Evolutionary conservation across 2,329 filamentous ascomycete genomes (phyloP), one percentile per base, ranked within the genome.

Genomic region (Beauveria rudraprayagi): DNA sequence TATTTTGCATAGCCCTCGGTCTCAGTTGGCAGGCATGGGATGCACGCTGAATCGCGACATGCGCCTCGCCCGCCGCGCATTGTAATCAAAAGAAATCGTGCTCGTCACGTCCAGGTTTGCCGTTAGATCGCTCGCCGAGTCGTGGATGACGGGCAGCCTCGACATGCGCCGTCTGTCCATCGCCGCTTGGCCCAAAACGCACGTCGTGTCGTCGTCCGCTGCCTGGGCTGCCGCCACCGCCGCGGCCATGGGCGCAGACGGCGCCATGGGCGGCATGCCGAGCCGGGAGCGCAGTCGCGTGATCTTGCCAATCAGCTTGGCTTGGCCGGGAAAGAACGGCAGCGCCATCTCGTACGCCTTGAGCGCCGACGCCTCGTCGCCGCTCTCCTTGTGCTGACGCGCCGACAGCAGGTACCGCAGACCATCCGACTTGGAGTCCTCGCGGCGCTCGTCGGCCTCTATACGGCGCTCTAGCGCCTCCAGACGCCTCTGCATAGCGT

Each of bases 381-480:
- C 91, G 4, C 85, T 82, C 57, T 91, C 90, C 70, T 92, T 92
- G 69, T 95, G 90, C 71, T 97, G 92, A 66, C 94, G 90, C 1
- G 91, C 93, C 81, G 94, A 91, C n/a, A 97, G 80, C 40, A 97
- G 76, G 67, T 89, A 91, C 11, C 91, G 89, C 30, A 97, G 75
- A 0, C 93, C 94, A 64, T 96, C 91, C 0, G 90, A 87, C 58
- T 89, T 85, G 28, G 82, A 78, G 67, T 95, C 91, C 43, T 92
- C 90, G 51, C 71, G 70, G 63, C 76, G 78, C 48, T 80, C 83
- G 22, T 84, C 84, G 62, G 70, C 73, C 34, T 93, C 89, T 30
- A 97, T 89, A n/a, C 90, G 88, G 66, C 88, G 84, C 73, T 97
- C 93, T 3, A 97, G 80, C 0, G 89, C 87, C 62, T 96, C 91